Base-by-base conservation (phyloP, 257 asterid species). In the Gentiana dahurica region DNA sequence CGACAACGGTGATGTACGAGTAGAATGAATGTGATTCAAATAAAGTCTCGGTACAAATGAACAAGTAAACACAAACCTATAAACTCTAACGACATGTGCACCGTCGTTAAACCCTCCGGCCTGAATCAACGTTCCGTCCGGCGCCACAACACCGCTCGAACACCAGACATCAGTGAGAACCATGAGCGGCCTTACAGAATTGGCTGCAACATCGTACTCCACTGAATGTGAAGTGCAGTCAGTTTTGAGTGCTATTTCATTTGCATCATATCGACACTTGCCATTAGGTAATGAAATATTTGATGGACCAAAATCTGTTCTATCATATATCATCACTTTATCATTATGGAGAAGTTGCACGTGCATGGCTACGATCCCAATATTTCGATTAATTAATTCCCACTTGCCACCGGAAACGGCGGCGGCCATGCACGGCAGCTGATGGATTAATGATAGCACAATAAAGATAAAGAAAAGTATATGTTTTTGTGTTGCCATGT, bases 161-260 rank as follows among this genome's bases (percentile, higher is more conserved):
- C 76, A 73, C 82, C 79, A 73, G 36, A 53, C 50, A 39, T 77
- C 49, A 15, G 79, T 69, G n/a, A 35, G 59, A 55, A 77, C 69
- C 44, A 24, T 69, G 36, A 76, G 73, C 1, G 82, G 79, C 0
- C 74, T 67, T 2, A 76, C 12, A 13, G 74, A 32, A 45, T 73
- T 77, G 1, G 69, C 4, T 2, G 54, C 51, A 35, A 73, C 72
- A n/a, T 73, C 74, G 33, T 69, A 73, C 6, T 72, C 77, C 0
- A 77, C 74, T 1, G 82, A 77, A 48, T 77, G 82, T 1, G 79
- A 76, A 6, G 77, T 73, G 58, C 82, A 77, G 12, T 77, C 78
- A 3, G 12, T 0, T 39, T 51, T 52, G 7, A 72, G 4, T 0
- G 59, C 61, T 0, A 9, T 15, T 7, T 75, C 78, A 0, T 51